Conservation (phyloP, 495 filamentous ascomycete genomes). For the Talaromyces trachyspermus region DNA sequence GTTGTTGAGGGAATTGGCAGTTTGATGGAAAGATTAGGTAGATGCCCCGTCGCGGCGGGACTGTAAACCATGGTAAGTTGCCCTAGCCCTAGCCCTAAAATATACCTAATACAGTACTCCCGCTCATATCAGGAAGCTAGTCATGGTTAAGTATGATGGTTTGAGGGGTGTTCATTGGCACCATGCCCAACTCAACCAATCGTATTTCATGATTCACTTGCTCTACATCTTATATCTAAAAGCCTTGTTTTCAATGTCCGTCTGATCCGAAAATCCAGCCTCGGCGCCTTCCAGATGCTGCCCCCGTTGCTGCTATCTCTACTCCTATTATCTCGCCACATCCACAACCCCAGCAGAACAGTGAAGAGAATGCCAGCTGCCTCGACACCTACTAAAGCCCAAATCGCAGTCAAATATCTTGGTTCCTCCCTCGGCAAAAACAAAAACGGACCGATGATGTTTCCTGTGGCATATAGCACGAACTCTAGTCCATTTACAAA, state of each 20-base stretch:
- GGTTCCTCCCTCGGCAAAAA: slow-evolving; percentile 32
- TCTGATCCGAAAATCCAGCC: background rate
- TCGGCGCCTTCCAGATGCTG: background rate
- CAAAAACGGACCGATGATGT: slow-evolving; percentile 39
- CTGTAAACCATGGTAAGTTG: no score
- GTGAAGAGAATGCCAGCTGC: slow-evolving; percentile 1
- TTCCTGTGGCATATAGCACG: slow-evolving; percentile 29
- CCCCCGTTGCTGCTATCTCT: background rate
- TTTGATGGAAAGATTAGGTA: no score
- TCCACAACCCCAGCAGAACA: slow-evolving; percentile 1
- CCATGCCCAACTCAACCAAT: background rate
- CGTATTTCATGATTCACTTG: background rate
- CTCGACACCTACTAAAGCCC: background rate
- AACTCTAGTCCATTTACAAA: slow-evolving; percentile 37
- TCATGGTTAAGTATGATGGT: no score
- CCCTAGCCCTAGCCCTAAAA: no score
- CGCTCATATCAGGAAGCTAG: no score
- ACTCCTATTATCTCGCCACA: background rate
- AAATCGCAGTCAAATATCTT: slow-evolving; percentile 17
- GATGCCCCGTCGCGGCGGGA: no score
- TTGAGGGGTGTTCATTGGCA: background rate
- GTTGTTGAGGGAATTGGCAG: background rate
- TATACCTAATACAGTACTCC: no score
- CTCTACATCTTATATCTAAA: background rate
- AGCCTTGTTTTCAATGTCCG: background rate